These are phyloP conservation scores for Urtica urens DNA, from an alignment of 306 rosid species.

Conservation along the genomic window DNA sequence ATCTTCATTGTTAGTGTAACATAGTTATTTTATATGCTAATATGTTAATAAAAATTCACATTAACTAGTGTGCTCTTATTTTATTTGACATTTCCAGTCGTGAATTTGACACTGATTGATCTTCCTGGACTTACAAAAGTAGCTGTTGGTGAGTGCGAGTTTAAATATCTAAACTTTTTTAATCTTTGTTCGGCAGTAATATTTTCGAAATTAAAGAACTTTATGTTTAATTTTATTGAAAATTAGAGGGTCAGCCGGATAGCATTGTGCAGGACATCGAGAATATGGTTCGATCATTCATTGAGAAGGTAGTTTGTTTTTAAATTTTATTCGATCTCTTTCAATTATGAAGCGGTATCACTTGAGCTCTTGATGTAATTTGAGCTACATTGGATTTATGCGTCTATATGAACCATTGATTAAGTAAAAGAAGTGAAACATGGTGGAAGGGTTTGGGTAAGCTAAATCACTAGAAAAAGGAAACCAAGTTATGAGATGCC, in stretches of 20 bases:
- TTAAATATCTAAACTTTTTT: neutral
- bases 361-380: neutral
- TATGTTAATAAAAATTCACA: no score
- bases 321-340: neutral
- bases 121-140: constrained; percentile 45
- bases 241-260: constrained; percentile 35
- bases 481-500: no score
- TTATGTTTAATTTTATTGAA: neutral
- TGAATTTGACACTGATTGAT: constrained; percentile 35
- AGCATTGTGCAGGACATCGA: constrained; percentile 35
- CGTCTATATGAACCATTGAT: neutral
- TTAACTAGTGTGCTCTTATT: neutral
- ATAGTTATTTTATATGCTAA: no score
- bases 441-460: neutral
- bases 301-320: constrained; percentile 27
- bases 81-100: constrained; percentile 21
- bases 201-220: no score
- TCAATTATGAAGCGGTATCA: neutral
- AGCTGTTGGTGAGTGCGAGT: constrained; percentile 36
- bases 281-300: constrained; percentile 31
- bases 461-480: no score
- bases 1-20: neutral
- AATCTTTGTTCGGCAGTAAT: no score
- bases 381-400: neutral
- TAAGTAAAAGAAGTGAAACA: neutral